Percentiles rank a stretch among this genome's conserved stretches.
Conservation (phyloP, 2,329 filamentous ascomycete species). For the Lasiodiplodia sp. region DNA sequence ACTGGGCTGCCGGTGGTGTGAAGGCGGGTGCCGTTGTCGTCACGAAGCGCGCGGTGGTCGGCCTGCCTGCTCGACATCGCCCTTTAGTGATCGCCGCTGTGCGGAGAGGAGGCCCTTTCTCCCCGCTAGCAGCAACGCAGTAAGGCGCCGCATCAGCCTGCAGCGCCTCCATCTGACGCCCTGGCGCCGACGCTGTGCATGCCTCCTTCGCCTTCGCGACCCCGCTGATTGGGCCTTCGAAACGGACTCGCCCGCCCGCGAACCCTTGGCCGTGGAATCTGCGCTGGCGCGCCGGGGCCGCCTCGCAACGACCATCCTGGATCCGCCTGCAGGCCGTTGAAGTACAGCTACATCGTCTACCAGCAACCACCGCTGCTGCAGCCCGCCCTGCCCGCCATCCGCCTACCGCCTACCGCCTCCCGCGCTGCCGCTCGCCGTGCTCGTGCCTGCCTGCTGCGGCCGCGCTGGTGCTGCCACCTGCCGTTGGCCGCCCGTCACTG, state of each 20-base stretch:
- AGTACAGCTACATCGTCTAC: conserved; percentile 6
- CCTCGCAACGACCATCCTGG: conserved; percentile 17
- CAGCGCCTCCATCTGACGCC: conserved; percentile 27
- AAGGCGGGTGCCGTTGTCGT: conserved; percentile 19
- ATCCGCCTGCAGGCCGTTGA: conserved; percentile 19
- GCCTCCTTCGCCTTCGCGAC: conserved; percentile 5
- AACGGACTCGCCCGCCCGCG: conserved; percentile 11
- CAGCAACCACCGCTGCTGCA: neutral
- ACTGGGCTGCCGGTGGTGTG: conserved; percentile 9
- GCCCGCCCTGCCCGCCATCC: neutral
- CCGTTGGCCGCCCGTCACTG: neutral
- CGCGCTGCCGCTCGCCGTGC: neutral
- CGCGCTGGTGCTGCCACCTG: neutral
- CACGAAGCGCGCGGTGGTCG: conserved; percentile 6
- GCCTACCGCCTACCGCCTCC: neutral
- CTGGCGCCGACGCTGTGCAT: conserved; percentile 1
- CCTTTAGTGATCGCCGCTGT: conserved; percentile 23
- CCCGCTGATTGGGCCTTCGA: conserved; percentile 20
- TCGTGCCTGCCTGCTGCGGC: neutral
- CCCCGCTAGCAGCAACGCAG: conserved; percentile 23
- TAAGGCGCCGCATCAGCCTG: conserved; percentile 24
- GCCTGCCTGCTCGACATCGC: neutral
- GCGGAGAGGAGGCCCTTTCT: conserved; percentile 26
- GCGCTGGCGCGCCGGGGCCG: conserved; percentile 8
- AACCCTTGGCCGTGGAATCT: conserved; percentile 24